Conservation (phyloP, 148 eudicot species). For the Gaultheria prostrata region DNA sequence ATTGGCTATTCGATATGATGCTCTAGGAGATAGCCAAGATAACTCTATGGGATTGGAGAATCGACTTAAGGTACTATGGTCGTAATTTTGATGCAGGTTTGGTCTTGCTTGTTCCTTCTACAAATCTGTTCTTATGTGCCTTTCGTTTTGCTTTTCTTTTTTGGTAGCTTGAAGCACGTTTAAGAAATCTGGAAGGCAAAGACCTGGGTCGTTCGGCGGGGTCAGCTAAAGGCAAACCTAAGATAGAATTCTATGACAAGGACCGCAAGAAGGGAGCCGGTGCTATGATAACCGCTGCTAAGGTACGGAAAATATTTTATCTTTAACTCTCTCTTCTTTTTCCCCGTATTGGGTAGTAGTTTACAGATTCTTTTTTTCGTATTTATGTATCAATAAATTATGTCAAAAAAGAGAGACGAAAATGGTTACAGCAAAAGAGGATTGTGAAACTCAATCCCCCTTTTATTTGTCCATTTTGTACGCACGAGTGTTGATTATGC, state of each 20-base stretch:
- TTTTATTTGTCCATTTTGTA: not conserved
- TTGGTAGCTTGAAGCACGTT: slow-evolving; percentile 76
- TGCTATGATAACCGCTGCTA: slow-evolving; percentile 82
- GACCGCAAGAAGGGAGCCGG: slow-evolving; percentile 81
- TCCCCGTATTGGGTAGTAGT: not conserved
- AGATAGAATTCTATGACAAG: slow-evolving; percentile 84
- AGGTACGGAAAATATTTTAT: slow-evolving; percentile 39
- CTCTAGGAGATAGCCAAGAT: slow-evolving; percentile 81
- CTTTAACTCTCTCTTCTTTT: not conserved
- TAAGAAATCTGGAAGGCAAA: slow-evolving; percentile 83
- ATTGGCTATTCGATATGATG: slow-evolving; percentile 86
- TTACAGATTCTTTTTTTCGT: not conserved
- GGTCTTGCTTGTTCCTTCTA: not conserved
- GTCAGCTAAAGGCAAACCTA: slow-evolving; percentile 92
- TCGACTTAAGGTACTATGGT: slow-evolving; percentile 58
- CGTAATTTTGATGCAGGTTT: not conserved
- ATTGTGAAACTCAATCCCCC: not conserved
- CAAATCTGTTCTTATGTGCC: slow-evolving; percentile 12
- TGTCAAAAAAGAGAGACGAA: not conserved
- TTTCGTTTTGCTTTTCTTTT: not conserved
- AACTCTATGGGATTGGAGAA: slow-evolving; percentile 88
- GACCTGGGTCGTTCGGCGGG: slow-evolving; percentile 86
- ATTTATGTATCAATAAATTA: not conserved
- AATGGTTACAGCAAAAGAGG: not conserved
- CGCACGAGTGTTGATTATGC: not conserved